These are phyloP conservation scores for Ajuga chamaepitys DNA, from an alignment of 257 asterid species.

Conservation along the genomic window DNA sequence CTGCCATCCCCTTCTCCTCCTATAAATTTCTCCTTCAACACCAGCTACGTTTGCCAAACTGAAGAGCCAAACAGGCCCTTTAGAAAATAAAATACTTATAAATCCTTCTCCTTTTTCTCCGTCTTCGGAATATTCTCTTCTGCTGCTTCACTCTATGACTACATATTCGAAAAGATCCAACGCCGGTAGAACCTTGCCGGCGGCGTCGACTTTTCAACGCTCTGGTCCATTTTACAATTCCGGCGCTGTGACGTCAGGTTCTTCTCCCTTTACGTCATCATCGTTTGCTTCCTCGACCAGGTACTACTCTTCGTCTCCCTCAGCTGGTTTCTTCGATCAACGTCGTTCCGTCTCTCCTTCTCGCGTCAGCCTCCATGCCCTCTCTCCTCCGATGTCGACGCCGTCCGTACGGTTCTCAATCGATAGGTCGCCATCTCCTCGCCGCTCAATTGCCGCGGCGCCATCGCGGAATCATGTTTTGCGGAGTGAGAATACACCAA, in stretches of 20 bases:
- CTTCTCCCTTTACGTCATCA: slow-evolving; percentile 20
- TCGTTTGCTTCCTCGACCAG: slow-evolving; percentile 44
- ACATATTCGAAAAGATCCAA: slow-evolving; percentile 55
- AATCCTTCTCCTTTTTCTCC: neutral
- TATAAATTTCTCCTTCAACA: slow-evolving; percentile 60
- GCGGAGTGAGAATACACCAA: slow-evolving; percentile 36
- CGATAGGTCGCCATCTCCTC: slow-evolving; percentile 69
- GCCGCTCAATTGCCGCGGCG: slow-evolving; percentile 51
- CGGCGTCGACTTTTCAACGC: slow-evolving; percentile 34
- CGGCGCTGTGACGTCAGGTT: slow-evolving; percentile 18
- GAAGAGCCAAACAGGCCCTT: slow-evolving; percentile 63
- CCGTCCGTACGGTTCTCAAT: slow-evolving; percentile 72
- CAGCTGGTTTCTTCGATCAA: slow-evolving; percentile 29
- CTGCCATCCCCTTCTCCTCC: slow-evolving; percentile 22
- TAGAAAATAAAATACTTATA: slow-evolving; percentile 10
- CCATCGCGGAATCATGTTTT: slow-evolving; percentile 53
- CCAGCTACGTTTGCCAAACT: slow-evolving; percentile 76
- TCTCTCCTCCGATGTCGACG: slow-evolving; percentile 43
- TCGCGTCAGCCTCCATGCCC: slow-evolving; percentile 69
- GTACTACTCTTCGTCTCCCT: slow-evolving; percentile 39
- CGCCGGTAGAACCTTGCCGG: slow-evolving; percentile 35
- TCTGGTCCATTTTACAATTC: slow-evolving; percentile 34
- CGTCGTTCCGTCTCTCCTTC: slow-evolving; percentile 73
- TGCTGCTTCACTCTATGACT: slow-evolving; percentile 23
- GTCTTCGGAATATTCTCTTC: no score